phyloP scores from a whole-genome alignment of 106 monocot genomes.

The Iris macrosiphon region DNA sequence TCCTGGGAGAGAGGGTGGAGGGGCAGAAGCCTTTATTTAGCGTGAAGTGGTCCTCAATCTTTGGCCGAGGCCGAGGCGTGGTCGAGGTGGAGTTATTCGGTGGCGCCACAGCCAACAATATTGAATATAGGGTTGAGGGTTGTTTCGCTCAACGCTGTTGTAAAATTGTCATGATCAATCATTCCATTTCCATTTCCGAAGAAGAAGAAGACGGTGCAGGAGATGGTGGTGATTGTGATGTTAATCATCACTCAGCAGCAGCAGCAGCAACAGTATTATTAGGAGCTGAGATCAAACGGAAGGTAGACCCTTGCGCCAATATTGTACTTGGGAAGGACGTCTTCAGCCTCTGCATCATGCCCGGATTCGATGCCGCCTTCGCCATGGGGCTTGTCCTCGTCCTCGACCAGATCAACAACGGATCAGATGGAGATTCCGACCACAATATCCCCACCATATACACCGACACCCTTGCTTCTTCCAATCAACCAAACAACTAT shows the following conservation, averaged over 20 bases:
- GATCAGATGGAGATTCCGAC: slow-evolving; percentile 16
- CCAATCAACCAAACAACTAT: too few species aligned
- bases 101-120: background rate
- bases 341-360: slow-evolving; percentile 55
- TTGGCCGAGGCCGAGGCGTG: slow-evolving; percentile 23
- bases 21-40: slow-evolving; percentile 75
- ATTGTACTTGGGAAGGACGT: slow-evolving; percentile 74
- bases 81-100: slow-evolving; percentile 38
- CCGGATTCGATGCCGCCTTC: slow-evolving; percentile 73
- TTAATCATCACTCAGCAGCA: background rate
- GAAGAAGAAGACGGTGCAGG: background rate
- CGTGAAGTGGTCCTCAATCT: slow-evolving; percentile 60
- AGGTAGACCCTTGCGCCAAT: slow-evolving; percentile 44
- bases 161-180: background rate
- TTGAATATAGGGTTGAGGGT: slow-evolving; percentile 63
- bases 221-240: background rate
- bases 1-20: slow-evolving; percentile 52
- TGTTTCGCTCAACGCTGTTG: slow-evolving; percentile 73
- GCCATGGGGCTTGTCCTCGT: slow-evolving; percentile 87
- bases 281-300: slow-evolving; percentile 77
- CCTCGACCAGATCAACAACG: slow-evolving; percentile 66
- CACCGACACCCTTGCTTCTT: background rate
- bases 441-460: background rate
- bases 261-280: slow-evolving; percentile 6
- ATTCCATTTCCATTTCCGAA: background rate